These are phyloP conservation scores for Solanum appendiculatum DNA, from an alignment of 257 asterid species.

Conservation along the genomic window DNA sequence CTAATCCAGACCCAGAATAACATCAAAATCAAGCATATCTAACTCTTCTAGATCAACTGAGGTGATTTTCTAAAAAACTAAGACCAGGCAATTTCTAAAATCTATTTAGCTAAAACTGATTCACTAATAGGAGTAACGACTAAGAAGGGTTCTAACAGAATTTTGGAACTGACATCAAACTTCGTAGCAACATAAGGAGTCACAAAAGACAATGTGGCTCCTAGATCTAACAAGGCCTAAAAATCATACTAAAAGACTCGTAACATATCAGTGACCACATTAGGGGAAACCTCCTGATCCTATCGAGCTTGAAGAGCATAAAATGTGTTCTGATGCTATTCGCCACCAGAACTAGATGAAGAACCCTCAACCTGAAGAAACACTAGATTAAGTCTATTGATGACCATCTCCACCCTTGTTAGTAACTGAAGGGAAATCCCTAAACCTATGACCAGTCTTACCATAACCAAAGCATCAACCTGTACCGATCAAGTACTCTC, in stretches of 20 bases:
- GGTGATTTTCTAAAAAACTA: too few relatives aligned
- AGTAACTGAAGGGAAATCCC: not conserved
- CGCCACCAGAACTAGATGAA: not conserved
- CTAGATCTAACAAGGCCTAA: not conserved
- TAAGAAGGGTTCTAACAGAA: too few relatives aligned
- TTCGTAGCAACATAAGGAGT: not conserved
- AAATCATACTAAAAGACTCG: not conserved
- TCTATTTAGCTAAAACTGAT: too few relatives aligned
- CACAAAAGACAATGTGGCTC: not conserved
- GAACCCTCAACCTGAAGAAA: accelerated
- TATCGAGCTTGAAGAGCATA: not conserved
- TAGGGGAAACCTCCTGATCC: not conserved
- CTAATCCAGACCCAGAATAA: not conserved
- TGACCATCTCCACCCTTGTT: not conserved
- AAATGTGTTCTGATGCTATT: too few relatives aligned
- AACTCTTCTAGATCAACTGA: too few relatives aligned
- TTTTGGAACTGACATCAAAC: not conserved
- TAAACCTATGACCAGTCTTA: not conserved
- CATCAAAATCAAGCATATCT: too few relatives aligned
- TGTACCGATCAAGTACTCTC: not conserved
- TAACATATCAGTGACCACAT: not conserved
- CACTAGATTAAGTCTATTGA: too few relatives aligned
- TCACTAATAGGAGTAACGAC: too few relatives aligned
- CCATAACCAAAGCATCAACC: not conserved
- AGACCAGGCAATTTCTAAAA: too few relatives aligned